These are phyloP conservation scores for Exophiala calicioides DNA, from an alignment of 2,329 filamentous ascomycete species.

Conservation along the genomic window DNA sequence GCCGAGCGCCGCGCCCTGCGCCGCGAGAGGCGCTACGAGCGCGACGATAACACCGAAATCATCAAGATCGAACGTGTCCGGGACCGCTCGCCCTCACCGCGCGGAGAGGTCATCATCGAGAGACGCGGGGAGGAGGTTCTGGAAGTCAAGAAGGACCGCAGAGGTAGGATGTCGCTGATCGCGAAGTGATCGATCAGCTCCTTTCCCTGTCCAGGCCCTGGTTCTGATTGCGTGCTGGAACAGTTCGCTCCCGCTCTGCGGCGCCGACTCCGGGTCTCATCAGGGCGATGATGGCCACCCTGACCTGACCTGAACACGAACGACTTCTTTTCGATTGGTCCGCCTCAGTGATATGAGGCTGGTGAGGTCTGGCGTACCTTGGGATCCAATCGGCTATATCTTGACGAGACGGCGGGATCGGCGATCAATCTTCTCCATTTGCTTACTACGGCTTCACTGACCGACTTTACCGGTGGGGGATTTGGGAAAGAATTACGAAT, in stretches of 20 bases:
- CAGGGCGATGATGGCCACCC: conserved; percentile 69
- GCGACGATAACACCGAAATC: conserved; percentile 33
- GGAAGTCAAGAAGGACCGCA: conserved; percentile 80
- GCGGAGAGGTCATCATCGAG: conserved; percentile 37
- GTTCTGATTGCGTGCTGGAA: conserved; percentile 21
- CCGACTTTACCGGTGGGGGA: too few species aligned
- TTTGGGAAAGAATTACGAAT: too few species aligned
- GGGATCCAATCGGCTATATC: too few species aligned
- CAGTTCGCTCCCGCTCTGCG: conserved; percentile 27
- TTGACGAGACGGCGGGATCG: too few species aligned
- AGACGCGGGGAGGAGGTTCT: conserved; percentile 52
- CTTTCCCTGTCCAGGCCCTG: conserved; percentile 2
- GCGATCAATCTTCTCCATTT: too few species aligned
- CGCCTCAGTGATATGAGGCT: not conserved
- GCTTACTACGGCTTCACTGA: too few species aligned
- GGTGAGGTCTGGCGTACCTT: too few species aligned
- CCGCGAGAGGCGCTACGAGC: conserved; percentile 56
- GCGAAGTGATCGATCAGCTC: conserved; percentile 25
- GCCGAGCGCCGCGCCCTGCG: conserved; percentile 61
- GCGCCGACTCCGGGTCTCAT: conserved; percentile 65
- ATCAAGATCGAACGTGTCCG: conserved; percentile 29
- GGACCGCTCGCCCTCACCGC: conserved; percentile 30
- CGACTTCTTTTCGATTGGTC: not conserved
- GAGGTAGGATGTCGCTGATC: conserved; percentile 75
- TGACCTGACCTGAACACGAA: too few species aligned